Evolutionary conservation across 148 eudicot genomes (phyloP).

Genomic region (Dysphania ambrosioides): DNA sequence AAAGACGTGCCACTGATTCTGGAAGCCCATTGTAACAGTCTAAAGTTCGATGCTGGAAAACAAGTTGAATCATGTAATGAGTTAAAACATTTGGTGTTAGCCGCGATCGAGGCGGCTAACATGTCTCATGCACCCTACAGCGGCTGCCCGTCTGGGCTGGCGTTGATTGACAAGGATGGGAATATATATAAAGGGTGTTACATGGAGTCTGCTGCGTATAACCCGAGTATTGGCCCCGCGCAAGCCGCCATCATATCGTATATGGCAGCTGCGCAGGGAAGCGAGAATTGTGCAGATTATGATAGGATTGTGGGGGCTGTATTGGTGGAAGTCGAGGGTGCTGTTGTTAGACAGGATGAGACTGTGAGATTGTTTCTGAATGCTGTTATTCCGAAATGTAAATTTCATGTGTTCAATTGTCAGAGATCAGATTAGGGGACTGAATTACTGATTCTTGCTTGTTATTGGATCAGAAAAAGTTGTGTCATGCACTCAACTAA

Average conservation of each 20-base stretch:
- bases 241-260: slow-evolving; percentile 80
- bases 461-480: background rate
- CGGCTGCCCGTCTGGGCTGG: slow-evolving; percentile 63
- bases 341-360: slow-evolving; percentile 61
- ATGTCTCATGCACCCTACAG: slow-evolving; percentile 66
- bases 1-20: slow-evolving; percentile 54
- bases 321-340: slow-evolving; percentile 70
- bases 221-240: slow-evolving; percentile 81
- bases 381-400: slow-evolving; percentile 54
- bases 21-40: slow-evolving; percentile 42
- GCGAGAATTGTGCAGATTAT: slow-evolving; percentile 43
- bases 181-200: slow-evolving; percentile 61
- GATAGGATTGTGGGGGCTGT: slow-evolving; percentile 57
- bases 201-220: slow-evolving; percentile 87
- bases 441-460: no score
- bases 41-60: slow-evolving; percentile 15
- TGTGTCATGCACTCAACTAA: background rate
- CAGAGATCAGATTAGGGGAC: background rate
- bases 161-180: slow-evolving; percentile 55
- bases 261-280: slow-evolving; percentile 45
- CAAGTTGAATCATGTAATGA: slow-evolving; percentile 27
- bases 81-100: slow-evolving; percentile 26
- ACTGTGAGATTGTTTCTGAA: slow-evolving; percentile 59
- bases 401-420: slow-evolving; percentile 57
- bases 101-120: slow-evolving; percentile 67